Base-by-base conservation (phyloP, 306 rosid genomes). In the Psophocarpus tetragonolobus region DNA sequence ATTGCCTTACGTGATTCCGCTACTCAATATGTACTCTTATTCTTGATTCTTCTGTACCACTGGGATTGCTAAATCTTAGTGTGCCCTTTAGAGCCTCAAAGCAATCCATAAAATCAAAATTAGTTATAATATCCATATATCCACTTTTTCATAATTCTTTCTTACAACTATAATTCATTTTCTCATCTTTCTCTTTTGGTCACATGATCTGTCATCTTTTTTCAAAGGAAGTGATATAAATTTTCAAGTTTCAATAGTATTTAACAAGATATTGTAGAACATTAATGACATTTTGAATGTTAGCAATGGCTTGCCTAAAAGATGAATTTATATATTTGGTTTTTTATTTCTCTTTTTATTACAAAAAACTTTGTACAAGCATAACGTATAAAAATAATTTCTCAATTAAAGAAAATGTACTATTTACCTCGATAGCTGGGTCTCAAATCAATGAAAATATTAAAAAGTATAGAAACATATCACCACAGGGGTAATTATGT, bases 21-120 rank as follows among this genome's bases (percentile, higher is more conserved):
- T 27, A 36, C 71, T 58, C 67, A 75, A 69, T 9, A 27, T 51
- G 64, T 38, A 63, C 27, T 71, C 51, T 77, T 62, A 62, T 71
- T 71, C 51, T 77, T 62, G 51, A 63, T 71, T 32, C 30, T 48
- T 15, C n/a, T 60, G 51, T 8, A 11, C 73, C 63, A 69, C 24
- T 50, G 0, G 2, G 42, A 67, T 83, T 78, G 50, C 69, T 3
- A 74, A 73, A 58, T 83, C 74, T 38, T 13, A 79, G 74, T 42
- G 30, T 30, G 38, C 20, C 53, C 71, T 54, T 51, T 15, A 67
- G 26, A 50, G 20, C 21, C 48, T 56, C 65, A 35, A 67, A 41
- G 20, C 45, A 61, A 60, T 32, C 20, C 71, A 45, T 58, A 42
- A 50, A 33, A 18, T 48, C 18, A 11, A 1, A 3, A 58, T 11